A percentile compares a stretch with the other conserved stretches of the same genome.
Conservation (phyloP, 73 alveolate species). For the Effrenium voratum region DNA sequence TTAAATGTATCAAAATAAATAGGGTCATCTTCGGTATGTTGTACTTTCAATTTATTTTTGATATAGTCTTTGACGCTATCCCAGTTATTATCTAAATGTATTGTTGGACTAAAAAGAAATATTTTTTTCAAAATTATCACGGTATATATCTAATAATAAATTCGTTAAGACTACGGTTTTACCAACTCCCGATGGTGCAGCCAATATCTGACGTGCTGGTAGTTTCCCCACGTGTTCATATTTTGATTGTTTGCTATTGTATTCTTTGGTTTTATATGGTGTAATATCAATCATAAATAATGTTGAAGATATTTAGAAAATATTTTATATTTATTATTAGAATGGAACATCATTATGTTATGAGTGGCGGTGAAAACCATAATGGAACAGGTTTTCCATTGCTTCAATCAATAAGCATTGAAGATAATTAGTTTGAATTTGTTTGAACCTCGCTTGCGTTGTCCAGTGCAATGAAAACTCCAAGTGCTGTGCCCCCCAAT, state of each 20-base stretch:
- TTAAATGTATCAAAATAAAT: background rate
- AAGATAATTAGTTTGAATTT: no score
- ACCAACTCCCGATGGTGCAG: background rate
- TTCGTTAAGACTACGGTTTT: background rate
- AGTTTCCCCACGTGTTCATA: background rate
- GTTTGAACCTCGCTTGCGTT: no score
- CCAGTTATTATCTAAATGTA: background rate
- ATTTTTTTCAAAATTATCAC: background rate
- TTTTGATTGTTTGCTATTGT: background rate
- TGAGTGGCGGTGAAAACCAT: no score
- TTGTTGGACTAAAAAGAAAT: background rate
- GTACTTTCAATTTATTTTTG: background rate
- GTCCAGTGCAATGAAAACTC: no score
- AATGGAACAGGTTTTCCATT: no score
- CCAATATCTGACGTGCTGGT: background rate
- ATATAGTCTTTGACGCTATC: background rate
- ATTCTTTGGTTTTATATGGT: slow-evolving; percentile 8
- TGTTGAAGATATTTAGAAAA: background rate
- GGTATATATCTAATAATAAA: background rate
- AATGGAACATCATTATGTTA: no score
- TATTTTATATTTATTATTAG: no score
- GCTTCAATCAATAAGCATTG: no score
- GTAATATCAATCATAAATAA: background rate
- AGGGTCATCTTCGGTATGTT: background rate
- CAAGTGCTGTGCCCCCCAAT: no score